These are phyloP conservation scores for Exobasidium rhododendri DNA, from an alignment of 1,284 basidiomycete species.

Conservation along the genomic window DNA sequence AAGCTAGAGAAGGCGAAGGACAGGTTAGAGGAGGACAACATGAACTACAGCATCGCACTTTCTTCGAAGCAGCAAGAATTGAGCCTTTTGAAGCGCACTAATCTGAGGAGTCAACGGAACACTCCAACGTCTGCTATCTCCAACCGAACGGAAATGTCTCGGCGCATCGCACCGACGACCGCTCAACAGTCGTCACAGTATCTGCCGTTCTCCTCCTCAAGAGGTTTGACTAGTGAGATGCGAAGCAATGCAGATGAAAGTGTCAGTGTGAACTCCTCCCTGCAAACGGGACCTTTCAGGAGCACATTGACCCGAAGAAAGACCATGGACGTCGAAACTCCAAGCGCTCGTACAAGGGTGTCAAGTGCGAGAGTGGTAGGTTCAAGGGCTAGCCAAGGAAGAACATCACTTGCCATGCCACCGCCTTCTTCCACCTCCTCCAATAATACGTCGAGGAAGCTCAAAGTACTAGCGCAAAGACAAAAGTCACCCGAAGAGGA, in stretches of 20 bases:
- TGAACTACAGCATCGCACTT: slow-evolving; percentile 35
- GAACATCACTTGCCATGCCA: background rate
- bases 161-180: background rate
- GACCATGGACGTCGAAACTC: background rate
- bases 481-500: background rate
- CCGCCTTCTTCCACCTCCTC: background rate
- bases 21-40: slow-evolving; percentile 32
- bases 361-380: background rate
- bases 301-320: background rate
- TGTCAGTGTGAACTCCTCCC: background rate
- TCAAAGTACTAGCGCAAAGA: background rate
- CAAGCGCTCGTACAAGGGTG: background rate
- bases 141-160: background rate
- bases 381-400: background rate
- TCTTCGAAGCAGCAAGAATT: slow-evolving; percentile 38
- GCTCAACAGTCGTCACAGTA: background rate
- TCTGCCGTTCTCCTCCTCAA: too few species aligned
- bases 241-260: background rate
- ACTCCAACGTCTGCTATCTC: background rate
- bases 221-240: background rate
- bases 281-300: slow-evolving; percentile 3
- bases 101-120: slow-evolving; percentile 10
- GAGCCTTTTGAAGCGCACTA: slow-evolving; percentile 35
- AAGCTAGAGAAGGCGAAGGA: slow-evolving; percentile 39
- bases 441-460: background rate